Conservation (phyloP, 352 stramenopile genomes). For the Elongisporangium undulatum region DNA sequence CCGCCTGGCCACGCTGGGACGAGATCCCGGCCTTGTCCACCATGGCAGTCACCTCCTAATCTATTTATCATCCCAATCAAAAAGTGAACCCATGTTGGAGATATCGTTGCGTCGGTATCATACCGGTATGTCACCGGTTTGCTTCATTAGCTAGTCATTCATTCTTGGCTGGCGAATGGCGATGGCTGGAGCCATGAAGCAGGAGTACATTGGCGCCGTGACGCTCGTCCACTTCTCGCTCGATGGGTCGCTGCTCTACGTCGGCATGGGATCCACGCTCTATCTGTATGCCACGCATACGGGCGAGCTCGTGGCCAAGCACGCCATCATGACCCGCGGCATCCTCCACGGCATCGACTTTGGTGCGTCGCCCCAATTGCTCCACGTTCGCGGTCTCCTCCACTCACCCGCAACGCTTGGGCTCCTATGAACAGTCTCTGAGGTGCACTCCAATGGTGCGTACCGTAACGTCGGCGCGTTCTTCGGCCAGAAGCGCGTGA, state of each 20-base stretch:
- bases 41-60: neutral
- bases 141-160: neutral
- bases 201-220: conserved; percentile 79
- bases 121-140: conserved; percentile 1
- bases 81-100: conserved; percentile 3
- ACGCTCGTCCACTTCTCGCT: conserved; percentile 73
- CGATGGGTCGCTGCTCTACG: conserved; percentile 68
- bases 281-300: conserved; percentile 58
- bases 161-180: conserved; percentile 8
- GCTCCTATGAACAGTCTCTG: neutral
- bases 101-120: neutral
- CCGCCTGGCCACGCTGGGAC: neutral
- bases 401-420: neutral
- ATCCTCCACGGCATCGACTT: conserved; percentile 77
- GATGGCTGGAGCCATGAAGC: conserved; percentile 28
- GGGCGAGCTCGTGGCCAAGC: conserved; percentile 36
- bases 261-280: conserved; percentile 56
- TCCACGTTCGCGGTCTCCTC: neutral
- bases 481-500: conserved; percentile 78
- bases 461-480: conserved; percentile 38
- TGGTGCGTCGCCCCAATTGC: conserved; percentile 11
- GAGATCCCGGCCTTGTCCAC: neutral
- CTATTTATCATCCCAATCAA: neutral
- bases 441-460: neutral
- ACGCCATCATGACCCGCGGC: conserved; percentile 48